Conservation (phyloP, 2,329 filamentous ascomycete genomes). For the Hypoxylon sp. region DNA sequence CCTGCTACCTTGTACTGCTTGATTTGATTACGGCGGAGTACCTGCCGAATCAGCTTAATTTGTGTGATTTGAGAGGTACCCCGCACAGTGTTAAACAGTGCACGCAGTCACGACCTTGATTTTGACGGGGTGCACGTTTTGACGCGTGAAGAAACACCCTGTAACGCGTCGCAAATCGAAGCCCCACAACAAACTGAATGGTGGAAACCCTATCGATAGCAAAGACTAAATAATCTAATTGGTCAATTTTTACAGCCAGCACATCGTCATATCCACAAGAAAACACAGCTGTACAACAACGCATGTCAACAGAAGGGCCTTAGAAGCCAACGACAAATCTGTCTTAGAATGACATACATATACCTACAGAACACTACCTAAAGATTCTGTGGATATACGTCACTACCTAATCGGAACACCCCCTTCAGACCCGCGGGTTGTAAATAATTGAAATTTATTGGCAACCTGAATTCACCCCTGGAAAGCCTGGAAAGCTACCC, state of each 20-base stretch:
- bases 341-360: constrained; percentile 12
- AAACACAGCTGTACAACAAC: constrained; percentile 36
- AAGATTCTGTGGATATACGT: constrained; percentile 12
- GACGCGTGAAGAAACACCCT: constrained; percentile 44
- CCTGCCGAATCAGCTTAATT: constrained; percentile 5
- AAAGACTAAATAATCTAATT: constrained; percentile 35
- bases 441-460: constrained; percentile 26
- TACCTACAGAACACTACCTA: constrained; percentile 14
- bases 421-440: not conserved
- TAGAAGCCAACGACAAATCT: constrained; percentile 8
- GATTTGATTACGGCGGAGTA: constrained; percentile 36
- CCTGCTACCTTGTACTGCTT: constrained; percentile 15
- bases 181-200: constrained; percentile 33
- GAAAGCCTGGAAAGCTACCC: constrained; percentile 34
- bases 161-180: constrained; percentile 45
- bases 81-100: constrained; percentile 21
- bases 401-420: constrained; percentile 16
- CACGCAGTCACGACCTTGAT: constrained; percentile 6
- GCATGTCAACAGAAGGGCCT: constrained; percentile 39
- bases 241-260: constrained; percentile 43
- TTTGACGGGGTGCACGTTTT: constrained; percentile 12
- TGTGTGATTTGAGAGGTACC: constrained; percentile 22
- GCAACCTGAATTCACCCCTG: constrained; percentile 2
- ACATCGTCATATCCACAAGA: constrained; percentile 46
- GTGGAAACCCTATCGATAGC: constrained; percentile 41